A percentile compares a stretch with the other conserved stretches of the same genome.
These are phyloP conservation scores for Phlyctochytrium arcticum DNA, from an alignment of 192 early-diverging fungal species.

Conservation along the genomic window DNA sequence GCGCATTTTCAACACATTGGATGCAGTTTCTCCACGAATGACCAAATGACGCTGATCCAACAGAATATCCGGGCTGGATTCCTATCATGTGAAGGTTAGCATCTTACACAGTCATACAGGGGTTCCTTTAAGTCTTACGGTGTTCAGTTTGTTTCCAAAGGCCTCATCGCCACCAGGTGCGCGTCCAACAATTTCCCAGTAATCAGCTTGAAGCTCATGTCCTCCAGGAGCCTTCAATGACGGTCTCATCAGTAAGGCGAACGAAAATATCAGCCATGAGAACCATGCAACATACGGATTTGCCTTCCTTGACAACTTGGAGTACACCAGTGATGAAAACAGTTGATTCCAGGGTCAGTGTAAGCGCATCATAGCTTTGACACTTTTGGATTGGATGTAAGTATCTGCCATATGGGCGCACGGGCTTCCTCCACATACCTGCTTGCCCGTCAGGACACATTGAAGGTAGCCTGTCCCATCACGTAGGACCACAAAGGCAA, in stretches of 20 bases:
- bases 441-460: constrained; percentile 79
- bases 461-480: constrained; percentile 95
- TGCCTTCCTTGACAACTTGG: constrained; percentile 84
- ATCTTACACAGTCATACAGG: background rate
- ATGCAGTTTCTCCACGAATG: constrained; percentile 87
- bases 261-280: background rate
- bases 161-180: constrained; percentile 95
- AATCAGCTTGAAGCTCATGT: constrained; percentile 93
- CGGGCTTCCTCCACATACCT: constrained; percentile 52
- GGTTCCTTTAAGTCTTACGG: no score
- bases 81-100: constrained; percentile 21
- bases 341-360: constrained; percentile 90
- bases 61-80: constrained; percentile 82
- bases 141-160: constrained; percentile 83
- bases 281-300: constrained; percentile 58
- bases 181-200: constrained; percentile 89
- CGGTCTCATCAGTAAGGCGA: background rate
- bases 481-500: constrained; percentile 75
- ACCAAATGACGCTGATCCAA: constrained; percentile 95
- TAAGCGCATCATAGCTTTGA: constrained; percentile 90
- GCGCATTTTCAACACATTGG: constrained; percentile 82
- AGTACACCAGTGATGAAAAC: constrained; percentile 83
- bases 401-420: no score
- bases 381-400: constrained; percentile 50
- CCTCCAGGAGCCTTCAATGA: constrained; percentile 80